Percentiles rank a stretch among this genome's conserved stretches.
These are phyloP conservation scores for Torulaspora globosa DNA, from an alignment of 1,139 yeast species.

Conservation along the genomic window DNA sequence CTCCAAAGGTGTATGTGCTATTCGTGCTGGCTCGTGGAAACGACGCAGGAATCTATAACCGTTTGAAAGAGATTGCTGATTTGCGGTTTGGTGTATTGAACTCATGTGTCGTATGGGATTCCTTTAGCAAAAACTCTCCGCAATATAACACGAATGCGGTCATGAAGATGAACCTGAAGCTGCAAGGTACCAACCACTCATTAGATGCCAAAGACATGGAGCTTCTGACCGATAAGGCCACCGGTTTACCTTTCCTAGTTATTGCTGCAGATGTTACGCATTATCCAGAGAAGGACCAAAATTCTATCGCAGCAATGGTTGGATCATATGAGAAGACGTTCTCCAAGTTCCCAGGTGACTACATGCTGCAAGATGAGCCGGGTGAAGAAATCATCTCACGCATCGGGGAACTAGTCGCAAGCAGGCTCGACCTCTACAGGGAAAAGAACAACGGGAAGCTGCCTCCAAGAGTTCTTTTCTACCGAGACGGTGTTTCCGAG, in stretches of 20 bases:
- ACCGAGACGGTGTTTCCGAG: conserved; percentile 28
- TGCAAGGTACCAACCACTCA: conserved; percentile 22
- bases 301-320: conserved; percentile 24
- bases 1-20: conserved; percentile 19
- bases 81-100: conserved; percentile 21
- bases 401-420: conserved; percentile 17
- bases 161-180: conserved; percentile 27
- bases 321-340: conserved; percentile 22
- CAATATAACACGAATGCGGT: conserved; percentile 23
- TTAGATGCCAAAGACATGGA: conserved; percentile 11
- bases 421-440: conserved; percentile 19
- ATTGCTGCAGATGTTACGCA: conserved; percentile 28
- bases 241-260: conserved; percentile 21
- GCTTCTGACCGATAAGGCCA: conserved; percentile 17
- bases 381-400: conserved; percentile 24
- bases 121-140: conserved; percentile 19
- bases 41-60: conserved; percentile 18
- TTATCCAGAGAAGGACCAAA: conserved; percentile 25
- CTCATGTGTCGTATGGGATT: conserved; percentile 24
- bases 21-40: conserved; percentile 16
- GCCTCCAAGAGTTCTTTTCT: conserved; percentile 24
- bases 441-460: conserved; percentile 21
- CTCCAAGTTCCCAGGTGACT: conserved; percentile 26
- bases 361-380: conserved; percentile 19
- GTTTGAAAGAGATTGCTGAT: conserved; percentile 24